phyloP scores from a whole-genome alignment of 805 yeast genomes.

The Wickerhamomyces mucosus region DNA sequence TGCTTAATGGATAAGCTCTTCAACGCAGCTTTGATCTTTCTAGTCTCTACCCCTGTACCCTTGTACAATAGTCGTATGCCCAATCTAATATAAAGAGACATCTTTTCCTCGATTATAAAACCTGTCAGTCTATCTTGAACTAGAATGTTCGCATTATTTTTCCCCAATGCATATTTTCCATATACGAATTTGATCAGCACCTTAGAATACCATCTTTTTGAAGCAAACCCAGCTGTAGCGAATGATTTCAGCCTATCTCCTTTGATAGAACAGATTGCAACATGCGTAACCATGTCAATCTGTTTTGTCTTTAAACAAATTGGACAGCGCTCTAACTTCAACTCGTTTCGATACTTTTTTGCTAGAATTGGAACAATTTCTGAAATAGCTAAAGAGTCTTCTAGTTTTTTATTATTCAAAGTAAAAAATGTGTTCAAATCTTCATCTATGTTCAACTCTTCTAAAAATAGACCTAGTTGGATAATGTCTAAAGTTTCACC shows the following conservation, averaged over 20 bases:
- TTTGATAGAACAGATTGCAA: slow-evolving; percentile 76
- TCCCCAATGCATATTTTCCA: slow-evolving; percentile 80
- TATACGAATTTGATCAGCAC: slow-evolving; percentile 75
- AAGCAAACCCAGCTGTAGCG: slow-evolving; percentile 74
- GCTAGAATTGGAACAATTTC: slow-evolving; percentile 47
- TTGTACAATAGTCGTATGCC: slow-evolving; percentile 81
- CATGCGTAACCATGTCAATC: slow-evolving; percentile 74
- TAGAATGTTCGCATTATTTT: slow-evolving; percentile 85
- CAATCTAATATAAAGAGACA: slow-evolving; percentile 77
- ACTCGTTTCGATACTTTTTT: slow-evolving; percentile 20
- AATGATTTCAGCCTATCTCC: slow-evolving; percentile 67
- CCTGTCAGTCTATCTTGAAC: slow-evolving; percentile 92
- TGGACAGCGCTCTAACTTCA: slow-evolving; percentile 54
- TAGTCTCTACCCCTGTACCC: slow-evolving; percentile 56
- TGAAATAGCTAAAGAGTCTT: slow-evolving; percentile 39
- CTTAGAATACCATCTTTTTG: slow-evolving; percentile 83
- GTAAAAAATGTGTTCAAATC: slow-evolving; percentile 14
- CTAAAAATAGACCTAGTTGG: slow-evolving; percentile 59
- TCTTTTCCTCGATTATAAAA: slow-evolving; percentile 82
- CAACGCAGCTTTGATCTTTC: slow-evolving; percentile 50
- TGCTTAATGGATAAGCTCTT: slow-evolving; percentile 65
- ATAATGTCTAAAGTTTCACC: slow-evolving; percentile 33
- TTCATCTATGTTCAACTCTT: slow-evolving; percentile 17
- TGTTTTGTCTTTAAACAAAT: slow-evolving; percentile 60
- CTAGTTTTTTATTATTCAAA: slow-evolving; percentile 10